Percentiles rank a stretch among this genome's conserved stretches.
Conservation (phyloP, 2,329 filamentous ascomycete species). For the Aspergillus fijiensis region DNA sequence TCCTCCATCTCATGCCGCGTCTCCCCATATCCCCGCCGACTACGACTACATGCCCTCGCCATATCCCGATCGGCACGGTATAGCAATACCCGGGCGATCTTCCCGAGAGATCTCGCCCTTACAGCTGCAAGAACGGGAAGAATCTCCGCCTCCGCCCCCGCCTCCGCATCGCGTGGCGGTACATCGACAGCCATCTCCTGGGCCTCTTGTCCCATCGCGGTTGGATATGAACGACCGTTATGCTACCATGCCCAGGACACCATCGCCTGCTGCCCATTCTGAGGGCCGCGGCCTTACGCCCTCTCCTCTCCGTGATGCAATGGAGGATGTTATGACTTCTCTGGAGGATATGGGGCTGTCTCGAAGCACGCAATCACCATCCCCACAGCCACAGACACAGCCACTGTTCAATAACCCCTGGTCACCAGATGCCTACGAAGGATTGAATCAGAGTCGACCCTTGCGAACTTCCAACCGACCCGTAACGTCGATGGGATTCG, state of each 20-base stretch:
- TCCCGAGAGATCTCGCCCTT: constrained; percentile 29
- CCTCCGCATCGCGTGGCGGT: constrained; percentile 70
- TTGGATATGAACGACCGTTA: constrained; percentile 45
- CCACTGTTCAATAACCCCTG: constrained; percentile 65
- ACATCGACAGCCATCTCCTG: constrained; percentile 35
- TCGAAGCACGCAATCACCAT: constrained; percentile 50
- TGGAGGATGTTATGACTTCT: constrained; percentile 98
- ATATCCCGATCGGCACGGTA: constrained; percentile 14
- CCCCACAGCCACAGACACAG: constrained; percentile 46
- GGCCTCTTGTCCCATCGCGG: constrained; percentile 32
- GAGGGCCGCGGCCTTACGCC: constrained; percentile 71
- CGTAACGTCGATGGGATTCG: constrained; percentile 72
- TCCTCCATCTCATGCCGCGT: constrained; percentile 14
- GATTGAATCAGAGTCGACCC: constrained; percentile 38
- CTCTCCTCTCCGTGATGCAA: constrained; percentile 87
- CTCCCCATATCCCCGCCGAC: constrained; percentile 15
- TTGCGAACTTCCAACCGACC: constrained; percentile 53
- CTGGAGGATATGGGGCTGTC: constrained; percentile 78
- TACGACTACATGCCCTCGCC: constrained; percentile 11
- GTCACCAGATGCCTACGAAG: constrained; percentile 84
- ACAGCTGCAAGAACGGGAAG: constrained; percentile 54
- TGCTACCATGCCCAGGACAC: constrained; percentile 42
- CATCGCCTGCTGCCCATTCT: constrained; percentile 57
- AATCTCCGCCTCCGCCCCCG: constrained; percentile 80
- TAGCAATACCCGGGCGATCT: constrained; percentile 13